phyloP scores from a whole-genome alignment of 257 asterid genomes.

The Dorcoceras hygrometricum region DNA sequence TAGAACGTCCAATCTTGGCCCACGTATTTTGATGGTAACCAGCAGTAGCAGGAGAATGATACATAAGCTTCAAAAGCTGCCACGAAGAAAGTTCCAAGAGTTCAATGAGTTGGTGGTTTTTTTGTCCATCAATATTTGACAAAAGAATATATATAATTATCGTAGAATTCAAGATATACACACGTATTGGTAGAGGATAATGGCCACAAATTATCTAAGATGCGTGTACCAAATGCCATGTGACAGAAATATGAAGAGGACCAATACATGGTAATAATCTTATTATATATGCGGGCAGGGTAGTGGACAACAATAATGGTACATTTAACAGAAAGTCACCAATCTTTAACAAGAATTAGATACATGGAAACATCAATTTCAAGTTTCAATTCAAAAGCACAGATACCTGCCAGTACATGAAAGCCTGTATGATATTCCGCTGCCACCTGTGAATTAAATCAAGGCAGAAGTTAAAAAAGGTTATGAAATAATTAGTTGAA shows the following conservation, averaged over 20 bases:
- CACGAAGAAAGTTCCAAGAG: slow-evolving; percentile 10
- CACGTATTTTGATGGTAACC: slow-evolving; percentile 84
- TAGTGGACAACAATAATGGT: neutral
- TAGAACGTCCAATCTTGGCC: slow-evolving; percentile 69
- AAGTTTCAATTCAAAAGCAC: slow-evolving; percentile 14
- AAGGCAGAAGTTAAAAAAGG: neutral
- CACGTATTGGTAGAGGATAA: neutral
- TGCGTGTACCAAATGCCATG: neutral
- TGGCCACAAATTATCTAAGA: neutral
- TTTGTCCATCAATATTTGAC: neutral
- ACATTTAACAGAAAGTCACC: neutral
- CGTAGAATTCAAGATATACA: neutral
- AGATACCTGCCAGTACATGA: slow-evolving; percentile 93
- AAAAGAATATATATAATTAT: neutral
- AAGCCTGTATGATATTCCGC: slow-evolving; percentile 77
- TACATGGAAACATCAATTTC: slow-evolving; percentile 11
- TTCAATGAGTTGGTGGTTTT: neutral
- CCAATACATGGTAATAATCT: neutral
- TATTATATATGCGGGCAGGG: neutral
- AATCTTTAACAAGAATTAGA: neutral
- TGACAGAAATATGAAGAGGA: neutral
- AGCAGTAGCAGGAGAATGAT: slow-evolving; percentile 85
- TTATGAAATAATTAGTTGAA: slow-evolving; percentile 13
- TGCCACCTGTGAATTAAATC: slow-evolving; percentile 67
- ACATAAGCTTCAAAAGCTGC: slow-evolving; percentile 94